Conservation (phyloP, 1,284 basidiomycete species). For the Earliella scabrosa region DNA sequence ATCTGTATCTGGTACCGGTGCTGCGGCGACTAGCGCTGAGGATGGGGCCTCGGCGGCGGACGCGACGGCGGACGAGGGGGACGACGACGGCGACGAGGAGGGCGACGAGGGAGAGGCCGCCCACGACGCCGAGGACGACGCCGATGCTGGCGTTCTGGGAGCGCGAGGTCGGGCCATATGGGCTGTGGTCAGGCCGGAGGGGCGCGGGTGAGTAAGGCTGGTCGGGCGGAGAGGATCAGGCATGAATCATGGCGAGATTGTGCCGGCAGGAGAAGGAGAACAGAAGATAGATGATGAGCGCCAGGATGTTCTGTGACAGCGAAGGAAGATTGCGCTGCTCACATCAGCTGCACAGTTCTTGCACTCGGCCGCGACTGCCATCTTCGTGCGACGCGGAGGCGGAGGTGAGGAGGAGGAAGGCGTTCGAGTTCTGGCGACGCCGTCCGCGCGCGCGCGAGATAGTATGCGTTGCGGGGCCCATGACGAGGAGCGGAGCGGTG, state of each 20-base stretch:
- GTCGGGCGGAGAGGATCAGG: neutral
- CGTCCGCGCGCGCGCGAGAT: too few relatives aligned
- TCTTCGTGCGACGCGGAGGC: too few relatives aligned
- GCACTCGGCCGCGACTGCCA: constrained; percentile 27
- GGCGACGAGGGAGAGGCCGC: constrained; percentile 28
- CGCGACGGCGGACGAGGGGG: constrained; percentile 25
- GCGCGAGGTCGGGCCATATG: too few relatives aligned
- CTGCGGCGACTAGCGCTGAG: constrained; percentile 1
- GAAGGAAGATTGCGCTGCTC: constrained; percentile 23
- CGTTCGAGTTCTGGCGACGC: too few relatives aligned
- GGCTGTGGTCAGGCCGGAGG: too few relatives aligned
- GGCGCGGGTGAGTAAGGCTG: constrained; percentile 3
- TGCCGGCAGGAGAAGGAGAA: constrained; percentile 4
- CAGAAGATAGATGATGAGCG: constrained; percentile 30
- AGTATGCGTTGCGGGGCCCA: too few relatives aligned
- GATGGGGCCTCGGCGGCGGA: constrained; percentile 6
- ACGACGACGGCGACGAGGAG: constrained; percentile 28
- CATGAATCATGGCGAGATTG: constrained; percentile 11
- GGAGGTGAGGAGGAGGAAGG: too few relatives aligned
- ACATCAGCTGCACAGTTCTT: constrained; percentile 27
- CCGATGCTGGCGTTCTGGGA: constrained; percentile 22
- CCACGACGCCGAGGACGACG: constrained; percentile 32
- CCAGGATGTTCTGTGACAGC: constrained; percentile 22
- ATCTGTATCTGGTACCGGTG: too few relatives aligned
- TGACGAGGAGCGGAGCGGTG: too few relatives aligned